A percentile compares a stretch with the other conserved stretches of the same genome.
These are phyloP conservation scores for Globisporangium nodosum DNA, from an alignment of 352 stramenopile species.

Conservation along the genomic window DNA sequence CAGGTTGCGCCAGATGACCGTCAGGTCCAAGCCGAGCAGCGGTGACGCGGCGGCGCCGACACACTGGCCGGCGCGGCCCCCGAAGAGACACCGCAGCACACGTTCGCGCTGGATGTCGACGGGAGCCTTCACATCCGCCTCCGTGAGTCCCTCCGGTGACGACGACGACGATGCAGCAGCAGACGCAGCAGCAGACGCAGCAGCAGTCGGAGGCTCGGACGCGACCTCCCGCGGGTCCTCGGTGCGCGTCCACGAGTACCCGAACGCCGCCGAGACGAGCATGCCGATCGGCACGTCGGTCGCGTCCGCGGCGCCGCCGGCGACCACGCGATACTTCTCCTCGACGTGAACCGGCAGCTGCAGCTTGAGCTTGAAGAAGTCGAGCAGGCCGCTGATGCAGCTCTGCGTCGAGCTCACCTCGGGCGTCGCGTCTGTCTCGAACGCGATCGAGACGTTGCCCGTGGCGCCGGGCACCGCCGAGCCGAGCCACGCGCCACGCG, in stretches of 20 bases:
- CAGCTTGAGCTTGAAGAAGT: constrained; percentile 83
- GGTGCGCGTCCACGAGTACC: constrained; percentile 43
- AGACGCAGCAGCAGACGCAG: no score
- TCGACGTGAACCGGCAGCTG: constrained; percentile 57
- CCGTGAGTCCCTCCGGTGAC: no score
- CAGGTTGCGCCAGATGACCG: constrained; percentile 58
- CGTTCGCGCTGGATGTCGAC: background rate
- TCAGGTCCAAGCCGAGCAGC: constrained; percentile 51
- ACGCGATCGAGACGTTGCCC: constrained; percentile 68
- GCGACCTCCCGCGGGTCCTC: constrained; percentile 36
- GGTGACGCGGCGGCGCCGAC: constrained; percentile 21
- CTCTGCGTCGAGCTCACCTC: constrained; percentile 72
- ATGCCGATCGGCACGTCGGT: constrained; percentile 37
- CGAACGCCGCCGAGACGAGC: constrained; percentile 63
- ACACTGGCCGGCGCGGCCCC: background rate
- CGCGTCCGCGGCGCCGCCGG: constrained; percentile 19
- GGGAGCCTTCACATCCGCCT: background rate
- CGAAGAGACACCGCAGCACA: background rate
- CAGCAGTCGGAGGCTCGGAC: no score
- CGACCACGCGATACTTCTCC: constrained; percentile 42
- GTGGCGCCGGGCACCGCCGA: constrained; percentile 60
- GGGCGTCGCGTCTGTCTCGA: constrained; percentile 70
- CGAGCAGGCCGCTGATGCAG: constrained; percentile 67
- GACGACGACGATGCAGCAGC: no score
- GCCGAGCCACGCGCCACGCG: constrained; percentile 58